A percentile compares a stretch with the other conserved stretches of the same genome.
These are phyloP conservation scores for Colletotrichum salicis DNA, from an alignment of 2,329 filamentous ascomycete species.

Conservation along the genomic window DNA sequence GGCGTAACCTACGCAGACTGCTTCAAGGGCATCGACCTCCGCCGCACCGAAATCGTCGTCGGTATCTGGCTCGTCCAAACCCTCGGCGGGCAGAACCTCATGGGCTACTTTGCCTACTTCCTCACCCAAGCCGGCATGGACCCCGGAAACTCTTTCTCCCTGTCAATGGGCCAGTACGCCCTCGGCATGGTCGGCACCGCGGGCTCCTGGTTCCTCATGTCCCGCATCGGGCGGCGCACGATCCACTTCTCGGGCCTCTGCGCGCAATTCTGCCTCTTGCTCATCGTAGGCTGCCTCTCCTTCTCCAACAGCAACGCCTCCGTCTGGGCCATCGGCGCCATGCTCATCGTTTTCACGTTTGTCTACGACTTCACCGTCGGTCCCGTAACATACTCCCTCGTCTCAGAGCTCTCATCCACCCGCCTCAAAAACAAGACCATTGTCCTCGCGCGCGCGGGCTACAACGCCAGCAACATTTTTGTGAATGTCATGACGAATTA, in stretches of 20 bases:
- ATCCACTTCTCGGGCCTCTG: constrained; percentile 60
- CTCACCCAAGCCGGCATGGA: constrained; percentile 58
- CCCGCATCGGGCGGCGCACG: constrained; percentile 58
- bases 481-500: constrained; percentile 61
- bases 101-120: constrained; percentile 43
- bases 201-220: constrained; percentile 62
- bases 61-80: constrained; percentile 61
- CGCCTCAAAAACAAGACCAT: constrained; percentile 66
- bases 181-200: constrained; percentile 63
- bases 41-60: constrained; percentile 64
- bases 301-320: constrained; percentile 47
- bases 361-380: constrained; percentile 66
- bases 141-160: constrained; percentile 53
- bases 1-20: constrained; percentile 61
- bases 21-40: constrained; percentile 62
- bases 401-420: constrained; percentile 64
- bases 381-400: constrained; percentile 62
- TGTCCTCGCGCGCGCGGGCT: constrained; percentile 59
- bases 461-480: constrained; percentile 62
- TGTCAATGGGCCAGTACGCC: constrained; percentile 60
- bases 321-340: constrained; percentile 55
- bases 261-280: constrained; percentile 50
- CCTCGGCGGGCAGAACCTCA: constrained; percentile 59
- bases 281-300: constrained; percentile 53
- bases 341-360: constrained; percentile 64